A percentile compares a stretch with the other conserved stretches of the same genome.
phyloP scores from a whole-genome alignment of 352 stramenopile genomes.

The Globisporangium camurandrum region DNA sequence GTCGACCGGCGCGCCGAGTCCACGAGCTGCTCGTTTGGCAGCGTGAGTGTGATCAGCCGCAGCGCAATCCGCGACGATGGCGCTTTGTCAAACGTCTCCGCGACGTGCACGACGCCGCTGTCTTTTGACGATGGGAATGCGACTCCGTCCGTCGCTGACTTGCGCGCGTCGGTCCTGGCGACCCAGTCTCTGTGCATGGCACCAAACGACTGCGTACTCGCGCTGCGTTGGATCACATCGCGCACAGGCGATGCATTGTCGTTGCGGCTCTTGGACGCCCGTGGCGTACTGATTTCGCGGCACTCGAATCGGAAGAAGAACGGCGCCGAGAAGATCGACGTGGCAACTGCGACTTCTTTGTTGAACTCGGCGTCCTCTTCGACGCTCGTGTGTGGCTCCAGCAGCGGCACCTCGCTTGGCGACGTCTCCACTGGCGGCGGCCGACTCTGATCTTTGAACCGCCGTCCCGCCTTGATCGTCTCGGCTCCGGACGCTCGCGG shows the following conservation, averaged over 20 bases:
- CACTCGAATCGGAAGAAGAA: conserved; percentile 86
- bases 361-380: conserved; percentile 80
- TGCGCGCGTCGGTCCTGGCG: conserved; percentile 8
- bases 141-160: conserved; percentile 12
- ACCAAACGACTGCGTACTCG: conserved; percentile 46
- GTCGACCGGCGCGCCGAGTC: conserved; percentile 22
- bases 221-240: conserved; percentile 22
- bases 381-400: conserved; percentile 26
- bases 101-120: conserved; percentile 33
- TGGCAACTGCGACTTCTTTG: conserved; percentile 76
- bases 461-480: neutral
- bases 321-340: conserved; percentile 72
- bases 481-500: conserved; percentile 1
- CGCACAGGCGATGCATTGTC: neutral
- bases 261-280: no score
- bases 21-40: conserved; percentile 65
- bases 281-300: conserved; percentile 35
- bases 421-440: conserved; percentile 22
- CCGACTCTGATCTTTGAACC: conserved; percentile 9
- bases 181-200: conserved; percentile 19
- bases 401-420: conserved; percentile 13
- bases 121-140: conserved; percentile 19
- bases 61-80: conserved; percentile 44
- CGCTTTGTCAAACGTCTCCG: conserved; percentile 40
- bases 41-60: conserved; percentile 67